phyloP scores from a whole-genome alignment of 495 filamentous ascomycete genomes.

The Podospora didyma region DNA sequence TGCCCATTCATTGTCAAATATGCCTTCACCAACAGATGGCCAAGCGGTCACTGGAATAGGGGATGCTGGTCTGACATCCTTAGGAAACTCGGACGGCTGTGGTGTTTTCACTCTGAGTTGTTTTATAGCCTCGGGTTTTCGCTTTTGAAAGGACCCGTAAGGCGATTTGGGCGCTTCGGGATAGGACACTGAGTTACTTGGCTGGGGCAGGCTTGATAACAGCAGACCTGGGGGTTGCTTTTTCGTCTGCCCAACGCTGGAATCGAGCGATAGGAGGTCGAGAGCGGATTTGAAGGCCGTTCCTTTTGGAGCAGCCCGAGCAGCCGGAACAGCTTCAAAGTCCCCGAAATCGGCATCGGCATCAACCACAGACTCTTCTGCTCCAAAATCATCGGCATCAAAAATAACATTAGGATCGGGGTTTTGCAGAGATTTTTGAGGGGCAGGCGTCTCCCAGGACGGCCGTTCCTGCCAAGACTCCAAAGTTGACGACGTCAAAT shows the following conservation, averaged over 20 bases:
- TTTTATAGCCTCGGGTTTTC: conserved; percentile 40
- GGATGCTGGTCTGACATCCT: conserved; percentile 24
- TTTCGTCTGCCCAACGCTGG: conserved; percentile 14
- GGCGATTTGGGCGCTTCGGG: conserved; percentile 48
- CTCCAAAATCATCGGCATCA: conserved; percentile 46
- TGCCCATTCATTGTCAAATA: conserved; percentile 53
- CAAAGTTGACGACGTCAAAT: conserved; percentile 7
- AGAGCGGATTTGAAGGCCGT: conserved; percentile 4
- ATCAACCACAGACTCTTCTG: conserved; percentile 17
- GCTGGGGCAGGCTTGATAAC: conserved; percentile 20
- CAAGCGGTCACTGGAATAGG: conserved; percentile 44
- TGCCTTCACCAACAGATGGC: conserved; percentile 32
- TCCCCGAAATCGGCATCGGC: conserved; percentile 48
- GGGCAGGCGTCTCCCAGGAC: conserved; percentile 13
- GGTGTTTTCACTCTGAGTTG: conserved; percentile 40
- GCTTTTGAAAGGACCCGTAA: conserved; percentile 43
- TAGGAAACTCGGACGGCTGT: conserved; percentile 25
- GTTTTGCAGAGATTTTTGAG: conserved; percentile 15
- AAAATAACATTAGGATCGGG: conserved; percentile 43
- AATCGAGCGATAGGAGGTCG: conserved; percentile 15
- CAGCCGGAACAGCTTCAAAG: conserved; percentile 32
- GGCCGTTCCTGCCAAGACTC: conserved; percentile 15
- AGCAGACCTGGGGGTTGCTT: conserved; percentile 28
- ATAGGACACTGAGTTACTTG: conserved; percentile 17
- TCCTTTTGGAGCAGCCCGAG: background rate